Percentiles rank a stretch among this genome's conserved stretches.
Conservation (phyloP, 2,329 filamentous ascomycete species). For the Lasiodiplodia sp. region DNA sequence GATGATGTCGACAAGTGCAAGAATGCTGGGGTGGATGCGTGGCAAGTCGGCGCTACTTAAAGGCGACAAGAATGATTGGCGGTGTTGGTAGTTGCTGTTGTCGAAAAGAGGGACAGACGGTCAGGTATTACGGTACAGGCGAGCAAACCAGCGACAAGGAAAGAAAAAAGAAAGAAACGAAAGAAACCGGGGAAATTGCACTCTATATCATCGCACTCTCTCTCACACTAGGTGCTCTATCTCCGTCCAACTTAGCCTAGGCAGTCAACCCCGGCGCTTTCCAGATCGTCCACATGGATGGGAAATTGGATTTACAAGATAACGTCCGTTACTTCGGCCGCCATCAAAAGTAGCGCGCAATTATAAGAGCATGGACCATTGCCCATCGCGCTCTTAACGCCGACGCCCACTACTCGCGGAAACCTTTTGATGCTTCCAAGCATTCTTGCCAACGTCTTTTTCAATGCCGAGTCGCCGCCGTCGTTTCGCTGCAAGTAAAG, state of each 20-base stretch:
- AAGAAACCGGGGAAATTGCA: neutral
- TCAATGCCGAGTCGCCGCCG: slow-evolving; percentile 4
- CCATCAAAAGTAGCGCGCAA: neutral
- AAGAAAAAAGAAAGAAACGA: neutral
- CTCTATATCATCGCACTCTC: neutral
- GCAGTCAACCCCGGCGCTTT: neutral
- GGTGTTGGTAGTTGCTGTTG: neutral
- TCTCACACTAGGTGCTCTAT: neutral
- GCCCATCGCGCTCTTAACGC: neutral
- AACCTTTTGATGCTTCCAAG: neutral
- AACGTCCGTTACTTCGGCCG: slow-evolving; percentile 9
- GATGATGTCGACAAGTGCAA: slow-evolving; percentile 15
- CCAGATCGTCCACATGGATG: slow-evolving; percentile 26
- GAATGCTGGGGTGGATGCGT: neutral
- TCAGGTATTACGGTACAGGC: slow-evolving; percentile 6
- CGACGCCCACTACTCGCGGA: neutral
- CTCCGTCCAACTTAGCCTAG: neutral
- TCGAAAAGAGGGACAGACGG: slow-evolving; percentile 10
- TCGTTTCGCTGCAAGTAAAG: too few species aligned
- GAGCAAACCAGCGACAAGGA: slow-evolving; percentile 4
- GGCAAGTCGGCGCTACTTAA: slow-evolving; percentile 12
- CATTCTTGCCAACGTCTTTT: neutral
- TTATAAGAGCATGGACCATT: neutral
- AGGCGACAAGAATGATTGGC: slow-evolving; percentile 22
- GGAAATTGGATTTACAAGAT: slow-evolving; percentile 22